Conservation (phyloP, 345 rosid species). For the Ailanthus altissimus region DNA sequence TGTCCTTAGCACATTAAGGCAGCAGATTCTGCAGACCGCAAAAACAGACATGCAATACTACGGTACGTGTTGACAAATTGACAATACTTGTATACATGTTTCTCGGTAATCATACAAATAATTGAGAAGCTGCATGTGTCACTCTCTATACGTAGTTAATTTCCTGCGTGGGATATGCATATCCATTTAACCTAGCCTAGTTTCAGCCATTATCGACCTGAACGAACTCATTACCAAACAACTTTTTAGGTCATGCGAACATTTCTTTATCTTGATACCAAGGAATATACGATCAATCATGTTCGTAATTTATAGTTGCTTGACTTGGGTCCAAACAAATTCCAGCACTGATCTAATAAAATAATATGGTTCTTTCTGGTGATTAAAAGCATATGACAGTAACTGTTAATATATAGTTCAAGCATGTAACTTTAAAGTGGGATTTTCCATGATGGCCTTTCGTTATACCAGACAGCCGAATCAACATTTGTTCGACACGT, state of each 20-base stretch:
- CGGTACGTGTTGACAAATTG: background rate
- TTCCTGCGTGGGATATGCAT: background rate
- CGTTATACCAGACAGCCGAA: conserved; percentile 9
- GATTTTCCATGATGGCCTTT: conserved; percentile 22
- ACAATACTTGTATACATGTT: background rate
- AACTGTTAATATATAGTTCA: background rate
- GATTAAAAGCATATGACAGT: background rate
- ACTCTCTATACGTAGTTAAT: background rate
- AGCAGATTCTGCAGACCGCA: background rate
- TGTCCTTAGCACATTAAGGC: conserved; percentile 13
- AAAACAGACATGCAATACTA: background rate
- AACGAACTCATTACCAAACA: too few species aligned
- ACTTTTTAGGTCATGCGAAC: background rate
- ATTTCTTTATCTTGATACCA: background rate
- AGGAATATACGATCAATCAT: conserved; percentile 21
- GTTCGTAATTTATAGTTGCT: background rate
- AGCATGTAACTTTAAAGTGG: background rate
- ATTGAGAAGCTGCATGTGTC: background rate
- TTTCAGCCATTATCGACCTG: background rate
- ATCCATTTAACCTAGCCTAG: background rate
- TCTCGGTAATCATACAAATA: background rate
- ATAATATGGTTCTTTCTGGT: background rate
- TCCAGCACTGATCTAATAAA: background rate
- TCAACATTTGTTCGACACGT: conserved; percentile 10
- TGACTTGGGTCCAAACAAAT: background rate